Evolutionary conservation across 495 filamentous ascomycete species (phyloP).

Genomic region (Aspergillus haitiensis): DNA sequence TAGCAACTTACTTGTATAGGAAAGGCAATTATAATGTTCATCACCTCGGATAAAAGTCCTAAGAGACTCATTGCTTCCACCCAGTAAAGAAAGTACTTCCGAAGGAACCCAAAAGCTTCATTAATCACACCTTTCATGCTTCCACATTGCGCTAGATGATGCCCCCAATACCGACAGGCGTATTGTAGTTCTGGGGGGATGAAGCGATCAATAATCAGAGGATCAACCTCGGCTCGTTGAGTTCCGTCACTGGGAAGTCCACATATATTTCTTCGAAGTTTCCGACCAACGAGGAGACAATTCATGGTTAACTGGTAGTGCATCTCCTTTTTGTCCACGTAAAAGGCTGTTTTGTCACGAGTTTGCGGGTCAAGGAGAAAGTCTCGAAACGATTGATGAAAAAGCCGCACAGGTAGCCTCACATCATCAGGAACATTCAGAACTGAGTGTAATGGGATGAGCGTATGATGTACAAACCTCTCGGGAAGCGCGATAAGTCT

Average conservation of each 20-base stretch:
- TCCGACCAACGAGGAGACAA: constrained; percentile 31
- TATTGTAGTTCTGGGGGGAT: constrained; percentile 39
- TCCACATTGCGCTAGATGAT: constrained; percentile 42
- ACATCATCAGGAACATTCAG: constrained; percentile 26
- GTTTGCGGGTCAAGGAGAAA: constrained; percentile 26
- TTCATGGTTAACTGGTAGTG: not conserved
- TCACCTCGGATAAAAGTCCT: constrained; percentile 29
- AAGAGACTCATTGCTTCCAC: constrained; percentile 45
- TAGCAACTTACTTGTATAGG: not conserved
- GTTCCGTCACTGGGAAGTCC: constrained; percentile 29
- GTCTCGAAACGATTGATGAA: constrained; percentile 35
- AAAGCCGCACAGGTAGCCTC: constrained; percentile 9
- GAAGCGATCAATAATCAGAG: constrained; percentile 17
- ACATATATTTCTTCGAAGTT: constrained; percentile 42
- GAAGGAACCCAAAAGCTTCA: constrained; percentile 36
- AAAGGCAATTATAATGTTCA: not conserved
- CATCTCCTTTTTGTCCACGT: constrained; percentile 27
- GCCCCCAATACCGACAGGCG: constrained; percentile 45
- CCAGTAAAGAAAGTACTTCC: constrained; percentile 49
- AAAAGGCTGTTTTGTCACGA: constrained; percentile 25
- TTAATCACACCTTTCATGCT: constrained; percentile 17
- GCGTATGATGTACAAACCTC: not conserved
- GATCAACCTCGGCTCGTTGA: constrained; percentile 23
- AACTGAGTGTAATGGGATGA: constrained; percentile 29
- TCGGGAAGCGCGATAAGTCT: constrained; percentile 9